Conservation (phyloP, 73 alveolate species). For the Blepharisma stoltei region DNA sequence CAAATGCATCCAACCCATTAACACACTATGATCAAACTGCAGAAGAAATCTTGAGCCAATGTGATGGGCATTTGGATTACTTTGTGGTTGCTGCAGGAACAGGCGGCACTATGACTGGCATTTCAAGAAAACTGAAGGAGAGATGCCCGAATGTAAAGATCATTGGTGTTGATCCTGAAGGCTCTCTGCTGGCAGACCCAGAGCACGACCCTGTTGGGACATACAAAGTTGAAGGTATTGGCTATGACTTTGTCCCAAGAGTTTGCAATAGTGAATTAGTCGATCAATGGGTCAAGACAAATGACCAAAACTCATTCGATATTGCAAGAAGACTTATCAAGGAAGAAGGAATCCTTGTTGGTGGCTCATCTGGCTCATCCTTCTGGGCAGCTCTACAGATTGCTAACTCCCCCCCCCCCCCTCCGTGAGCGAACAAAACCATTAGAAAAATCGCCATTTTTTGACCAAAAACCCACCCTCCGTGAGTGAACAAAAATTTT, state of each 20-base stretch:
- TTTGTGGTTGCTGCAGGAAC: conserved; percentile 91
- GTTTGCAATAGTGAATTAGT: conserved; percentile 67
- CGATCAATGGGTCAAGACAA: conserved; percentile 67
- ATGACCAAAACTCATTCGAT: conserved; percentile 61
- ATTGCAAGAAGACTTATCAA: conserved; percentile 73
- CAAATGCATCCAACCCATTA: conserved; percentile 91
- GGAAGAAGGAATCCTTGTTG: conserved; percentile 80
- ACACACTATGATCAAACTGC: conserved; percentile 97
- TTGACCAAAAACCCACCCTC: no score
- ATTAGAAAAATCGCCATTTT: no score
- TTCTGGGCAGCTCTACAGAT: conserved; percentile 66
- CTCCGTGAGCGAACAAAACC: no score
- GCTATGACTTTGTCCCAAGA: conserved; percentile 83
- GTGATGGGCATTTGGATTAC: conserved; percentile 86
- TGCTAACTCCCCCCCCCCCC: no score
- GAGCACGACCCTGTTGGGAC: conserved; percentile 42
- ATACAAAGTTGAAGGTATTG: conserved; percentile 84
- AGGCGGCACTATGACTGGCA: conserved; percentile 97
- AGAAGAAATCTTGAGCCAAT: conserved; percentile 85
- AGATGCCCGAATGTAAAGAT: conserved; percentile 69
- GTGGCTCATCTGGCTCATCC: conserved; percentile 79
- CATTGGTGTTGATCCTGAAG: conserved; percentile 94
- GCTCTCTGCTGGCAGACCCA: conserved; percentile 81
- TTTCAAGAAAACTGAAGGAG: conserved; percentile 92
- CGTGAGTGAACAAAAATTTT: no score